Conservation (phyloP, 371 early-diverging fungal species). For the Conidiobolus incongruus region DNA sequence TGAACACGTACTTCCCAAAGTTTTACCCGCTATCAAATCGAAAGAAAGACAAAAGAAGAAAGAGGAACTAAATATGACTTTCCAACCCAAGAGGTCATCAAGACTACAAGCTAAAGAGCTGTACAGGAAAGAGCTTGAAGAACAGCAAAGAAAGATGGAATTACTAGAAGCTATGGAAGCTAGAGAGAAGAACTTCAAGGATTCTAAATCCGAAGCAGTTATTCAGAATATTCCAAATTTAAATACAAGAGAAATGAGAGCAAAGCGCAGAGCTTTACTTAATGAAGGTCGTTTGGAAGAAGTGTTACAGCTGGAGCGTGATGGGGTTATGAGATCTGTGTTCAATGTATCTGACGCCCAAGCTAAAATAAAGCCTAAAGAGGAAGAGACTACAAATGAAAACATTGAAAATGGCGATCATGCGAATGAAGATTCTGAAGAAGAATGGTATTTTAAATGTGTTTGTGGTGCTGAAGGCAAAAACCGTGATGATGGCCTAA, state of each 20-base stretch:
- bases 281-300: background rate
- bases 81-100: conserved; percentile 1
- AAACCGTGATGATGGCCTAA: conserved; percentile 1
- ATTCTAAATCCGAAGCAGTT: background rate
- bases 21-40: background rate
- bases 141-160: background rate
- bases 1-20: conserved; percentile 4
- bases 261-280: background rate
- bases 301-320: background rate
- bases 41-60: background rate
- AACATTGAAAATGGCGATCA: background rate
- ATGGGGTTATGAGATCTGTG: no score
- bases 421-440: background rate
- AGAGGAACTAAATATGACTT: background rate
- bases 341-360: no score
- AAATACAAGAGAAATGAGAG: background rate
- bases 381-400: no score
- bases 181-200: background rate
- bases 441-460: background rate
- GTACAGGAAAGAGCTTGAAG: background rate
- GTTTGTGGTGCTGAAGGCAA: background rate
- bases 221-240: background rate
- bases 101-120: background rate
- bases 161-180: background rate
- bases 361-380: no score